phyloP scores from a whole-genome alignment of 1,139 yeast genomes.

The Nakaseomyces uthaithaninus region DNA sequence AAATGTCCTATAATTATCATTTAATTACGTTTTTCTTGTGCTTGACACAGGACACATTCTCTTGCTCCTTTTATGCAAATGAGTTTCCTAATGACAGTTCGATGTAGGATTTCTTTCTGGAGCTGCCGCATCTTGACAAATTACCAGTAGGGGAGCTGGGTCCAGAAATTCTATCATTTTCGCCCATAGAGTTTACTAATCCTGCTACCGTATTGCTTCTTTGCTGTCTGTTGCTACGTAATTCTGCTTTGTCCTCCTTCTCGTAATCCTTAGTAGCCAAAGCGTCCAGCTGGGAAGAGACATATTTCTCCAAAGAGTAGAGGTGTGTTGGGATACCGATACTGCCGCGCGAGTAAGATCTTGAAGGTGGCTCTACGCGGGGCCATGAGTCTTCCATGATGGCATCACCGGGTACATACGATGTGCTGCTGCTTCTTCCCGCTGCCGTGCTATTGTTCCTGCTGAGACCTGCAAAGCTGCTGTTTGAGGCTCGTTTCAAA shows the following conservation, averaged over 20 bases:
- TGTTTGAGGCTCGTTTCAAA: slow-evolving; percentile 1
- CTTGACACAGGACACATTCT: too few relatives aligned
- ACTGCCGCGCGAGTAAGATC: slow-evolving; percentile 4
- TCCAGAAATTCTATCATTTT: background rate
- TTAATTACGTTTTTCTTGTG: background rate
- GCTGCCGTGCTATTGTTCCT: background rate
- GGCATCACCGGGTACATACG: background rate
- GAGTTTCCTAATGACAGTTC: slow-evolving; percentile 8
- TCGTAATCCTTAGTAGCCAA: slow-evolving; percentile 12
- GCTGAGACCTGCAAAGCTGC: background rate
- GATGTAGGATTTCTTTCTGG: slow-evolving; percentile 9
- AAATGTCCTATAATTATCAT: background rate
- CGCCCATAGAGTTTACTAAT: background rate
- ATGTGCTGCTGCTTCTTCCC: slow-evolving; percentile 2
- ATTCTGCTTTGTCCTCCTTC: slow-evolving; percentile 3
- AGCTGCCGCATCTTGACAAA: slow-evolving; percentile 3
- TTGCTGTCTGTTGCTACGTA: background rate
- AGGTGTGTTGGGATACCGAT: slow-evolving; percentile 28
- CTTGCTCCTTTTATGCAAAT: slow-evolving; percentile 3
- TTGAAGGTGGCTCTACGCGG: background rate
- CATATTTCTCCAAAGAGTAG: slow-evolving; percentile 28
- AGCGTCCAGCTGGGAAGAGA: slow-evolving; percentile 25
- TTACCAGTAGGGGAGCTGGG: background rate
- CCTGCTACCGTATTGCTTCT: slow-evolving; percentile 1
- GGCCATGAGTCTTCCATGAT: slow-evolving; percentile 1